phyloP scores from a whole-genome alignment of 176 grass and related monocot genomes.

The Carex kokanica region DNA sequence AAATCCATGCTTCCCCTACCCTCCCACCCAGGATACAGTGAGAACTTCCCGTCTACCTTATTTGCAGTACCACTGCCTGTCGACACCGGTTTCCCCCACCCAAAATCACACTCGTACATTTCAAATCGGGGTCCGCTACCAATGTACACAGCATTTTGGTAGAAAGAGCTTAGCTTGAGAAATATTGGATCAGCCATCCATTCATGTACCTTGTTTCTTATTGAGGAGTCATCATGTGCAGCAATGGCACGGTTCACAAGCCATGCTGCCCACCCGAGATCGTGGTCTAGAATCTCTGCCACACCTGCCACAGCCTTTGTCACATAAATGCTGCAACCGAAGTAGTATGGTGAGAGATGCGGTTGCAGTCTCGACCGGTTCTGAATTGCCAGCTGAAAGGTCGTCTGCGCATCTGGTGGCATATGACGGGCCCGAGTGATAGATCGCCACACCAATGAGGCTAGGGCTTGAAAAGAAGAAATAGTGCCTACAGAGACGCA shows the following conservation, averaged over 20 bases:
- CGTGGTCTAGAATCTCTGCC: slow-evolving; percentile 32
- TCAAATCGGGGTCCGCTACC: slow-evolving; percentile 57
- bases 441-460: slow-evolving; percentile 50
- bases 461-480: slow-evolving; percentile 53
- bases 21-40: slow-evolving; percentile 42
- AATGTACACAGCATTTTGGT: slow-evolving; percentile 23
- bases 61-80: slow-evolving; percentile 52
- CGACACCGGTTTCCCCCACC: slow-evolving; percentile 51
- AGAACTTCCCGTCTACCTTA: slow-evolving; percentile 59
- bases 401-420: slow-evolving; percentile 20
- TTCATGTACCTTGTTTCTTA: slow-evolving; percentile 26
- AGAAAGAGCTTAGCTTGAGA: neutral
- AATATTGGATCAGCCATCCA: slow-evolving; percentile 34
- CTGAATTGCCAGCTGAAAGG: slow-evolving; percentile 34
- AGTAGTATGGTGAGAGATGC: slow-evolving; percentile 43
- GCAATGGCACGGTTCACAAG: slow-evolving; percentile 36
- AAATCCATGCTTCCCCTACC: slow-evolving; percentile 43
- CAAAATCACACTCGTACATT: slow-evolving; percentile 60
- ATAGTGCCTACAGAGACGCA: neutral
- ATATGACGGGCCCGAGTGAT: slow-evolving; percentile 40
- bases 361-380: slow-evolving; percentile 54
- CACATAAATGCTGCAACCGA: slow-evolving; percentile 42
- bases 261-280: slow-evolving; percentile 25
- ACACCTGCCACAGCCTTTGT: neutral
- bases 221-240: slow-evolving; percentile 39